Percentiles rank a stretch among this genome's conserved stretches.
Conservation (phyloP, 2,329 filamentous ascomycete species). For the Bimuria novae-zelandiae region DNA sequence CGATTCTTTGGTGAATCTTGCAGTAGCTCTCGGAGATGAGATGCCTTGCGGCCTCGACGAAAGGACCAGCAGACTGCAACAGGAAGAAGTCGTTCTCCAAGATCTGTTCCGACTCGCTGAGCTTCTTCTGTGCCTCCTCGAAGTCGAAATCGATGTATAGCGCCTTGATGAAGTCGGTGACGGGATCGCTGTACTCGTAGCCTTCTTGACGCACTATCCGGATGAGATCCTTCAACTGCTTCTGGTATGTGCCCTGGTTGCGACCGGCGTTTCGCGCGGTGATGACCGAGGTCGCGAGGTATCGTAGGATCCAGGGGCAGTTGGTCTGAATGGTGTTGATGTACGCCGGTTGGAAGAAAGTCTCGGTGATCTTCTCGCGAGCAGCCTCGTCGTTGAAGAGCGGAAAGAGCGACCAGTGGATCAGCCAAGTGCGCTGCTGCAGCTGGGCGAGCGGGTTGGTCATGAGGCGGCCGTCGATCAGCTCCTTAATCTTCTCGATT, state of each 20-base stretch:
- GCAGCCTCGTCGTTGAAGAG: conserved; percentile 97
- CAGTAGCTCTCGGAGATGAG: conserved; percentile 99
- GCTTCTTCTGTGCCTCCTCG: conserved; percentile 90
- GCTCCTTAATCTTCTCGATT: conserved; percentile 66
- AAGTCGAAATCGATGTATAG: conserved; percentile 97
- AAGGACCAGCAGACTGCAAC: conserved; percentile 78
- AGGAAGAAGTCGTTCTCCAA: conserved; percentile 96
- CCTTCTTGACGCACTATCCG: conserved; percentile 95
- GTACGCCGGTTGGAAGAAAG: conserved; percentile 95
- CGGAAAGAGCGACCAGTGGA: conserved; percentile 98
- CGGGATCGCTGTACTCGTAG: conserved; percentile 95
- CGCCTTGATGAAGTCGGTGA: conserved; percentile 95
- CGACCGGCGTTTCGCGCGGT: conserved; percentile 74
- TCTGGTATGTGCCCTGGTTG: conserved; percentile 90
- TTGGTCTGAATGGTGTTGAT: conserved; percentile 99
- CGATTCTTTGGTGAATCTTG: conserved; percentile 99
- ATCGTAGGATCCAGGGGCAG: conserved; percentile 95
- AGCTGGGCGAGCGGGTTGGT: conserved; percentile 95
- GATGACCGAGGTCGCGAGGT: conserved; percentile 92
- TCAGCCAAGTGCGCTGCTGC: conserved; percentile 93
- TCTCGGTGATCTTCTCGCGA: conserved; percentile 87
- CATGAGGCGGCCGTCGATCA: conserved; percentile 93
- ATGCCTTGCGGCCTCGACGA: conserved; percentile 93
- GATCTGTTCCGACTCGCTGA: conserved; percentile 86
- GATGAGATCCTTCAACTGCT: conserved; percentile 96